A percentile compares a stretch with the other conserved stretches of the same genome.
These are phyloP conservation scores for Microsporum canis DNA, from an alignment of 2,329 filamentous ascomycete species.

Conservation along the genomic window DNA sequence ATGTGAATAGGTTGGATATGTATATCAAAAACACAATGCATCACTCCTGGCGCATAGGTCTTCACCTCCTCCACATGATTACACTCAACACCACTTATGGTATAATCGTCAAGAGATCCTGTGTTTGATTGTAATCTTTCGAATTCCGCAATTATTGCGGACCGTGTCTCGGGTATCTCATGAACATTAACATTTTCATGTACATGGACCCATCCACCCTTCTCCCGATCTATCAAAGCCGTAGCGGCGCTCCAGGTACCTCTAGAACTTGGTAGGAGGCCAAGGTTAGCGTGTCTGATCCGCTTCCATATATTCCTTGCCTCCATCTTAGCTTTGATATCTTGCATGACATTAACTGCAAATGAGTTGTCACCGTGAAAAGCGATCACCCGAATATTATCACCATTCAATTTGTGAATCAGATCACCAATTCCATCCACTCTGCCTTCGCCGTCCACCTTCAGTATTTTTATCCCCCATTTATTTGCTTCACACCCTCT, in stretches of 20 bases:
- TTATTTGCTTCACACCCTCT: slow-evolving; percentile 61
- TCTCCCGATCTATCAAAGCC: slow-evolving; percentile 33
- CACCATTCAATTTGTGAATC: slow-evolving; percentile 22
- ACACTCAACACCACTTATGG: slow-evolving; percentile 17
- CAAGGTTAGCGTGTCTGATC: slow-evolving; percentile 49
- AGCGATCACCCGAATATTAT: slow-evolving; percentile 49
- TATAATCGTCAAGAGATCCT: neutral
- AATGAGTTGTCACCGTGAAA: slow-evolving; percentile 58
- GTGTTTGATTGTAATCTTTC: slow-evolving; percentile 16
- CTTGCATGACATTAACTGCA: slow-evolving; percentile 36
- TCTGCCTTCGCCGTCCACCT: slow-evolving; percentile 27
- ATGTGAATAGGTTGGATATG: slow-evolving; percentile 11
- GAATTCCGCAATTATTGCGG: slow-evolving; percentile 33
- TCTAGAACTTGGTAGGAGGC: slow-evolving; percentile 44
- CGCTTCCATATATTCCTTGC: slow-evolving; percentile 23
- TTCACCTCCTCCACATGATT: slow-evolving; percentile 44
- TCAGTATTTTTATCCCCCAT: slow-evolving; percentile 50
- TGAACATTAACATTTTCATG: slow-evolving; percentile 48
- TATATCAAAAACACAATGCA: slow-evolving; percentile 53
- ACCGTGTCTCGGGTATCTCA: slow-evolving; percentile 31
- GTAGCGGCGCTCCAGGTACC: slow-evolving; percentile 42
- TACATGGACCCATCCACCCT: slow-evolving; percentile 48
- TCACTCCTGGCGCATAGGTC: slow-evolving; percentile 50
- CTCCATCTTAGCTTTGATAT: slow-evolving; percentile 23
- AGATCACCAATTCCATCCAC: slow-evolving; percentile 21